Evolutionary conservation across 2,329 filamentous ascomycete species (phyloP).

Genomic region (Nigrospora sphaerica): DNA sequence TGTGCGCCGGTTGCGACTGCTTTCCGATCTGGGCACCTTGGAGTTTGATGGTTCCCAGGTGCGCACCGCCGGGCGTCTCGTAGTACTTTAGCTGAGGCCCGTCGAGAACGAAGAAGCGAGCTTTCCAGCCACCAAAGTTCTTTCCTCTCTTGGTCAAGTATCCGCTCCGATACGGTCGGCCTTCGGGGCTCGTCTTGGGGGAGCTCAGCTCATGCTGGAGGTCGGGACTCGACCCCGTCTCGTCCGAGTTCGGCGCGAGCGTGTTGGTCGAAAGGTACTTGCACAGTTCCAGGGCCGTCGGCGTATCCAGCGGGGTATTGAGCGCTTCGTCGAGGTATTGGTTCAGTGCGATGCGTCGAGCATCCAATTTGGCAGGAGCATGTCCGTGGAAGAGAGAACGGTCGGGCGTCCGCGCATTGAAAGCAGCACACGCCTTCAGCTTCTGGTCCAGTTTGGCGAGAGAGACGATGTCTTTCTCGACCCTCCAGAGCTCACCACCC

Average conservation of each 20-base stretch:
- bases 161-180: conserved; percentile 69
- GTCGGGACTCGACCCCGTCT: conserved; percentile 34
- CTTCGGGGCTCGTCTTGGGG: conserved; percentile 49
- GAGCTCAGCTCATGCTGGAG: conserved; percentile 26
- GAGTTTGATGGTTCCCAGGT: conserved; percentile 90
- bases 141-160: conserved; percentile 96
- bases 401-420: conserved; percentile 74
- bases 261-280: conserved; percentile 71
- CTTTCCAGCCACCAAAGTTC: conserved; percentile 99
- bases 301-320: conserved; percentile 72
- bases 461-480: conserved; percentile 84
- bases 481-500: conserved; percentile 77
- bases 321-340: conserved; percentile 79
- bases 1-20: conserved; percentile 65
- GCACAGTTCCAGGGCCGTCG: conserved; percentile 74
- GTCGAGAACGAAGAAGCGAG: conserved; percentile 57
- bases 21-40: conserved; percentile 89
- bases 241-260: conserved; percentile 55
- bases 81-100: conserved; percentile 74
- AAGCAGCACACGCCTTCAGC: conserved; percentile 65
- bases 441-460: conserved; percentile 76
- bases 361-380: conserved; percentile 87
- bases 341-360: conserved; percentile 72
- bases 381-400: conserved; percentile 83
- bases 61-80: conserved; percentile 81